These are phyloP conservation scores for Scytalidium sp. DNA, from an alignment of 2,329 filamentous ascomycete species.

Conservation along the genomic window DNA sequence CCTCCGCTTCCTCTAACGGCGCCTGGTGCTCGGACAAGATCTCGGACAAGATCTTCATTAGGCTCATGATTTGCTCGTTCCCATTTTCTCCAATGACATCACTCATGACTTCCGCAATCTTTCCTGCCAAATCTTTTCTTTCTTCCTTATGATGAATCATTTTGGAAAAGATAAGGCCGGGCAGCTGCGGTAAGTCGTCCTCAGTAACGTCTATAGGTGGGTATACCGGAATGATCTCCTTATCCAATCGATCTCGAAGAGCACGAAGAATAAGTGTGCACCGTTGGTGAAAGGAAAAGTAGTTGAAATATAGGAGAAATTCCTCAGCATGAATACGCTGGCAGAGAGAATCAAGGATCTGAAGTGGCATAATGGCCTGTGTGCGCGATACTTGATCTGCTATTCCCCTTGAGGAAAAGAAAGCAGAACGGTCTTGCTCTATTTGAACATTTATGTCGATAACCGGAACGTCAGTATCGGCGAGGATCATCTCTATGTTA, in stretches of 20 bases:
- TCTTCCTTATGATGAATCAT: not conserved
- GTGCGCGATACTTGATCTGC: conserved; percentile 8
- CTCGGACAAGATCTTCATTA: not conserved
- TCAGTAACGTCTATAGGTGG: not conserved
- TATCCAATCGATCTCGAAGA: conserved; percentile 5
- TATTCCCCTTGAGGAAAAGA: not conserved
- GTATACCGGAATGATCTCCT: conserved; percentile 3
- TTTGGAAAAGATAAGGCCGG: not conserved
- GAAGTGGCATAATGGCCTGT: conserved; percentile 5
- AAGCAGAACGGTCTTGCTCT: not conserved
- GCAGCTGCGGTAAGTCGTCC: not conserved
- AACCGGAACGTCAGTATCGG: not conserved
- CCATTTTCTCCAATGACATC: not conserved
- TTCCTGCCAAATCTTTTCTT: not conserved
- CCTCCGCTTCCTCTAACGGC: not conserved
- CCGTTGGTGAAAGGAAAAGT: conserved; percentile 6
- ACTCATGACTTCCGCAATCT: not conserved
- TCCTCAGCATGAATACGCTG: conserved; percentile 9
- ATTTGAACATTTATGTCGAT: not conserved
- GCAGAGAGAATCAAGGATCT: conserved; percentile 10
- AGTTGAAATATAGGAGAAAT: conserved; percentile 14
- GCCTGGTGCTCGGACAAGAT: not conserved
- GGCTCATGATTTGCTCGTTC: not conserved
- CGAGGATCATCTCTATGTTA: conserved; percentile 6
- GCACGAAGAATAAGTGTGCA: conserved; percentile 6